phyloP scores from a whole-genome alignment of 2,329 filamentous ascomycete species.

The Ophiostoma novo-ulmi region DNA sequence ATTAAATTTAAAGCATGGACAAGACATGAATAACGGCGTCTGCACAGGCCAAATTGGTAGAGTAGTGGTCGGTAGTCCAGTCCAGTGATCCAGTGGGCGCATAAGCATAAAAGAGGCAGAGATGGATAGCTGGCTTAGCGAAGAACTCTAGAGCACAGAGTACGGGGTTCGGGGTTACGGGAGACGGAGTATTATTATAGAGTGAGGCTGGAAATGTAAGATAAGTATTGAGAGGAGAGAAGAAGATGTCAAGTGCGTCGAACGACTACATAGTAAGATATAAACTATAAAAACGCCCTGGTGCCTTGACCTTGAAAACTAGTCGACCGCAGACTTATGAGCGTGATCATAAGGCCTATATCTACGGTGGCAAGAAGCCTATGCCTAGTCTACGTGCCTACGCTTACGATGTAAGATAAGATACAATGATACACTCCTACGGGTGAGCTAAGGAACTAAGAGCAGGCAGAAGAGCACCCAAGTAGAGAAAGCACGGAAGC shows the following conservation, averaged over 20 bases:
- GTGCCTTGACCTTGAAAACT: not conserved
- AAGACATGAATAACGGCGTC: not conserved
- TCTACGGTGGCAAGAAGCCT: not conserved
- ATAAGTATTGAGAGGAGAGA: not conserved
- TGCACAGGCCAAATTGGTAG: not conserved
- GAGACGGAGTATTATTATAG: not conserved
- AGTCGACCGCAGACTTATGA: not conserved
- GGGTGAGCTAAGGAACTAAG: not conserved
- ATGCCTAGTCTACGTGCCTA: not conserved
- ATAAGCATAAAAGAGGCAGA: not conserved
- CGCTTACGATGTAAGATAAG: not conserved
- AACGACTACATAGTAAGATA: not conserved
- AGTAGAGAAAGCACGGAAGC: not conserved
- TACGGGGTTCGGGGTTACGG: not conserved
- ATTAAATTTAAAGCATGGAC: conserved; percentile 8
- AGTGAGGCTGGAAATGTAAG: not conserved
- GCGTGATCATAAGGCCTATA: not conserved
- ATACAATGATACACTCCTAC: not conserved
- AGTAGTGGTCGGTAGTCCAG: not conserved
- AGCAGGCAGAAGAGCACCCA: not conserved
- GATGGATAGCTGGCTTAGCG: not conserved
- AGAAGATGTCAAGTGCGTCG: not conserved
- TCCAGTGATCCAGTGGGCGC: not conserved
- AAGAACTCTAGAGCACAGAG: too few species aligned
- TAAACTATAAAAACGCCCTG: not conserved